Conservation (phyloP, 2,329 filamentous ascomycete species). For the Chaetomium globosum region DNA sequence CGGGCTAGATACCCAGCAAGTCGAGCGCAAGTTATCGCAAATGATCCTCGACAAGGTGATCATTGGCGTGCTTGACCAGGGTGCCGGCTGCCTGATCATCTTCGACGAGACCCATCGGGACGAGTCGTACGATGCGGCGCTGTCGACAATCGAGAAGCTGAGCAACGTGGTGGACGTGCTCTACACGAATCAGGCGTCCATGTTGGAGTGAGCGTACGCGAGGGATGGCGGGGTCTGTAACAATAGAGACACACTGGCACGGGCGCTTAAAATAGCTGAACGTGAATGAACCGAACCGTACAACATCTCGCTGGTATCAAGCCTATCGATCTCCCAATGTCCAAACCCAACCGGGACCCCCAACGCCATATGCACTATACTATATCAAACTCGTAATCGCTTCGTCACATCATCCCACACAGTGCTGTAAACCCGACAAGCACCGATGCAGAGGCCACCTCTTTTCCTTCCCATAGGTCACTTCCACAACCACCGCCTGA, state of each 20-base stretch:
- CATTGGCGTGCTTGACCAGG: conserved; percentile 94
- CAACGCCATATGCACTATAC: conserved; percentile 6
- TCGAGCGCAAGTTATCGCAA: conserved; percentile 96
- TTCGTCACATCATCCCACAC: conserved; percentile 9
- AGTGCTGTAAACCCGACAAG: neutral
- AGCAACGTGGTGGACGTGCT: conserved; percentile 96
- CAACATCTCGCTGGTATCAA: conserved; percentile 24
- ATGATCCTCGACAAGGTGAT: conserved; percentile 99
- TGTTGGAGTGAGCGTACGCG: conserved; percentile 71
- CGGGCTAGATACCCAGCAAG: conserved; percentile 90
- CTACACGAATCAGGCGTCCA: conserved; percentile 95
- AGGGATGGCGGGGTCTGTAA: conserved; percentile 18
- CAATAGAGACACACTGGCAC: conserved; percentile 14
- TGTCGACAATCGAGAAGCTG: conserved; percentile 95
- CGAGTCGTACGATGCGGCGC: conserved; percentile 88
- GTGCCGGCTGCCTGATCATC: conserved; percentile 94
- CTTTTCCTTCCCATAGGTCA: neutral
- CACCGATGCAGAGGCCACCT: neutral
- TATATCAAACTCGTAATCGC: conserved; percentile 10
- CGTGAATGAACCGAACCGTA: conserved; percentile 16
- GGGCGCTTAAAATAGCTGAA: conserved; percentile 11
- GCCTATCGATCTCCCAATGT: conserved; percentile 11
- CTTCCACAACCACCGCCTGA: neutral
- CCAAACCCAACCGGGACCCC: conserved; percentile 2
- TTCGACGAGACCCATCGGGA: conserved; percentile 94